These are phyloP conservation scores for Penicillium sp. DNA, from an alignment of 2,329 filamentous ascomycete species.

Conservation along the genomic window DNA sequence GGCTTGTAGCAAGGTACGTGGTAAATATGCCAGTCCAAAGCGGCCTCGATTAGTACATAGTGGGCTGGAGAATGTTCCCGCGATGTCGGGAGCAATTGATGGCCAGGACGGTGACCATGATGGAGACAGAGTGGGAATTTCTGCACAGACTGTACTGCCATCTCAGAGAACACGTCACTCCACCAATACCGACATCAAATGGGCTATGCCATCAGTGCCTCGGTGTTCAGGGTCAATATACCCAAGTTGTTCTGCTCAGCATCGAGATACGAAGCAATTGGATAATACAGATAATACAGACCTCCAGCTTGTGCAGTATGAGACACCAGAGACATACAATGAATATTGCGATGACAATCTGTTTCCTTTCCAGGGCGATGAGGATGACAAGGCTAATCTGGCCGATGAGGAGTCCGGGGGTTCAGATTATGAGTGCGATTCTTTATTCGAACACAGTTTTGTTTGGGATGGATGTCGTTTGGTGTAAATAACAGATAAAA, in stretches of 20 bases:
- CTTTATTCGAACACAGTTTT: background rate
- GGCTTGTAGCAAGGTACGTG: constrained; percentile 14
- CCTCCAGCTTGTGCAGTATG: background rate
- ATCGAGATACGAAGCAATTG: background rate
- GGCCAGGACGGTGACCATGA: background rate
- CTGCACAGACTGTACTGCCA: background rate
- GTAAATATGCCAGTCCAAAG: background rate
- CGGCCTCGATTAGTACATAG: background rate
- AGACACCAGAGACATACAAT: background rate
- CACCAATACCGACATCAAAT: background rate
- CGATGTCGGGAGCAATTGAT: background rate
- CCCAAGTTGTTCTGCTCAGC: background rate
- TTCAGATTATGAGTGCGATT: background rate
- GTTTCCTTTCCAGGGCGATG: too few relatives aligned
- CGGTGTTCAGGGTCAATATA: background rate
- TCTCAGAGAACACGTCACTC: background rate
- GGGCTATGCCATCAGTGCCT: background rate
- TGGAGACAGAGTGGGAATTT: background rate
- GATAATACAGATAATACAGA: background rate
- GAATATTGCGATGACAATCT: background rate
- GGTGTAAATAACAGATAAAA: background rate
- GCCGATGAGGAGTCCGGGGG: background rate
- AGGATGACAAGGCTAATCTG: background rate
- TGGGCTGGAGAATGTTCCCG: background rate
- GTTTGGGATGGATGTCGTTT: background rate